phyloP scores from a whole-genome alignment of 805 yeast species.

The Spencermartinsiella europaea region DNA sequence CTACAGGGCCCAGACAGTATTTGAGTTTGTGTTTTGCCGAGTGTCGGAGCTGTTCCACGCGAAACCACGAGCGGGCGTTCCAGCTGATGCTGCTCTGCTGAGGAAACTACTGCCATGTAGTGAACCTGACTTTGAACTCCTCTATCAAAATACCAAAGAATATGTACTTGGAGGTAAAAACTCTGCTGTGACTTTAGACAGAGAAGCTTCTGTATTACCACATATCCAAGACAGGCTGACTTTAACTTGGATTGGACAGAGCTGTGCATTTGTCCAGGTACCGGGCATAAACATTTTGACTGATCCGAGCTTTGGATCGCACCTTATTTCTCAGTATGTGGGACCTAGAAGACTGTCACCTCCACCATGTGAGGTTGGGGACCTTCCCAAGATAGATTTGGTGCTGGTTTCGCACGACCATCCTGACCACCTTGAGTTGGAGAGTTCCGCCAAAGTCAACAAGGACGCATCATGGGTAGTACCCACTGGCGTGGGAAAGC shows the following conservation, averaged over 20 bases:
- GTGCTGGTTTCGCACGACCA: constrained; percentile 89
- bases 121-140: constrained; percentile 49
- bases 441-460: constrained; percentile 48
- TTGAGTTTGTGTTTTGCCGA: constrained; percentile 75
- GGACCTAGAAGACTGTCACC: constrained; percentile 85
- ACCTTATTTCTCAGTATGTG: constrained; percentile 51
- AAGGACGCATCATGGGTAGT: constrained; percentile 75
- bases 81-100: constrained; percentile 42
- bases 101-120: constrained; percentile 54
- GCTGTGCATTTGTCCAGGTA: constrained; percentile 71
- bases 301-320: constrained; percentile 75
- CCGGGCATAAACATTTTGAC: constrained; percentile 71
- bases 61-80: constrained; percentile 55
- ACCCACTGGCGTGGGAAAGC: constrained; percentile 69
- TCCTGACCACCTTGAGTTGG: constrained; percentile 86
- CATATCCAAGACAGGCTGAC: constrained; percentile 39
- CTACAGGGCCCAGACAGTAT: constrained; percentile 82
- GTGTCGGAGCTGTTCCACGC: constrained; percentile 63
- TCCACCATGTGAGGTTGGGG: constrained; percentile 62
- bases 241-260: constrained; percentile 92
- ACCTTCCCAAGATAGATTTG: constrained; percentile 63
- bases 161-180: constrained; percentile 1
- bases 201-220: constrained; percentile 8
- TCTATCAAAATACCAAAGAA: constrained; percentile 28
- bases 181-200: background rate